Base-by-base conservation (phyloP, 2,329 filamentous ascomycete species). In the Ophiocordyceps camponoti-rufipedis region DNA sequence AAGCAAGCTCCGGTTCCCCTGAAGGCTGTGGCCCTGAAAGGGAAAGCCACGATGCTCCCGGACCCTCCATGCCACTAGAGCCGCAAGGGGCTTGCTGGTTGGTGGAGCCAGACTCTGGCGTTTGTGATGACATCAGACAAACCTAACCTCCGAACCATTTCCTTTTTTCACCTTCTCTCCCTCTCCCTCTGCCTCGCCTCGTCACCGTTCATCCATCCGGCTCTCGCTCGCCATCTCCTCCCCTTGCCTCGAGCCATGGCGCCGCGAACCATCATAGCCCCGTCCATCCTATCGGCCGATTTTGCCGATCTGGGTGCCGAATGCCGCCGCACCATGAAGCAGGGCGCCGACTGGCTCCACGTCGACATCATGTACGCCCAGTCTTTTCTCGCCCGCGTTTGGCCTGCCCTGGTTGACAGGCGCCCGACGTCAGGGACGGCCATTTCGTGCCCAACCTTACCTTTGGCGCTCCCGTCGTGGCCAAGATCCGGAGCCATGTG, bases 371-470 rank as follows among this genome's bases (percentile, higher is more conserved):
- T 80, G 77, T 77, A 39, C 16, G 35, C 16, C 14, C 10, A 18
- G 23, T 23, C 16, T 39, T 3, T 18, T 39, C 35, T n/a, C 29
- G 29, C 29, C 29, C 29, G 12, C 18, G n/a, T n/a, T n/a, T 11
- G 5, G n/a, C 35, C 2, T 10, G 35, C 35, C 14, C n/a, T 39
- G n/a, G 6, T 19, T 39, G 35, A 39, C 35, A 16, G 16, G n/a
- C n/a, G 10, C 10, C n/a, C 35, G 35, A 11, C n/a, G 13, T 8
- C 7, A 87, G 93, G 89, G 91, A 98, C 63, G 91, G 91, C 47
- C 91, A 98, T 62, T 98, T 98, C 59, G 91, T 98, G 40, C 91
- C 91, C 45, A 98, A 98, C 68, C 87, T 98, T 64, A 96, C 91
- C 43, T 95, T 96, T 58, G 91, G 91, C 48, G 80, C 89, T 18